Conservation (phyloP, 2,329 filamentous ascomycete genomes). For the Penicillium polonicum region DNA sequence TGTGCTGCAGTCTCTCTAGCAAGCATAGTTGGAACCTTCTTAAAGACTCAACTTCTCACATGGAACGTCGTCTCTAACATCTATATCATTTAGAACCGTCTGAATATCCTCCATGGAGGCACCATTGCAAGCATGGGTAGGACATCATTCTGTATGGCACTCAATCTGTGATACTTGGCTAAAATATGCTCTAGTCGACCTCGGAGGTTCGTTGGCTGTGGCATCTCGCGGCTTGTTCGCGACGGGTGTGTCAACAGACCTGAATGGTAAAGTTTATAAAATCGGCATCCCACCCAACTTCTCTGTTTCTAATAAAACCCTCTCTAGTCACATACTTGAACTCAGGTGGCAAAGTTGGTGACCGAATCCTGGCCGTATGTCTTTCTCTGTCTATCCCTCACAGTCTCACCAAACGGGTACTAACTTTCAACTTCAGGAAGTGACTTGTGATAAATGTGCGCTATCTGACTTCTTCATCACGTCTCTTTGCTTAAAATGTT, state of each 20-base stretch:
- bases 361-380: conserved; percentile 54
- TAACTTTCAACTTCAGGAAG: conserved; percentile 47
- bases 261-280: conserved; percentile 50
- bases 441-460: conserved; percentile 64
- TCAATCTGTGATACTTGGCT: background rate
- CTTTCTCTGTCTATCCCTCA: background rate
- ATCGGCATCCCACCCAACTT: background rate
- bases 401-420: conserved; percentile 1
- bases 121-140: conserved; percentile 62
- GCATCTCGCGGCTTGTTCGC: conserved; percentile 64
- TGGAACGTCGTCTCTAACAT: background rate
- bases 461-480: background rate
- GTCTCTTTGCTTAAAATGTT: background rate
- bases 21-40: background rate
- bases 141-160: conserved; percentile 4
- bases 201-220: conserved; percentile 65
- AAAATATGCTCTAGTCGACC: conserved; percentile 51
- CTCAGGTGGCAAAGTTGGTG: conserved; percentile 63
- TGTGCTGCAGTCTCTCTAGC: no score
- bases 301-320: background rate
- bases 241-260: conserved; percentile 66
- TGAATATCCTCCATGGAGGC: conserved; percentile 66
- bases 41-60: background rate
- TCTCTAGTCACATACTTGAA: conserved; percentile 60
- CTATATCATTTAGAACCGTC: conserved; percentile 53